Evolutionary conservation across 192 early-diverging fungal genomes (phyloP), one percentile per base, ranked within the genome.

Genomic region (Obelidium mucronatum): DNA sequence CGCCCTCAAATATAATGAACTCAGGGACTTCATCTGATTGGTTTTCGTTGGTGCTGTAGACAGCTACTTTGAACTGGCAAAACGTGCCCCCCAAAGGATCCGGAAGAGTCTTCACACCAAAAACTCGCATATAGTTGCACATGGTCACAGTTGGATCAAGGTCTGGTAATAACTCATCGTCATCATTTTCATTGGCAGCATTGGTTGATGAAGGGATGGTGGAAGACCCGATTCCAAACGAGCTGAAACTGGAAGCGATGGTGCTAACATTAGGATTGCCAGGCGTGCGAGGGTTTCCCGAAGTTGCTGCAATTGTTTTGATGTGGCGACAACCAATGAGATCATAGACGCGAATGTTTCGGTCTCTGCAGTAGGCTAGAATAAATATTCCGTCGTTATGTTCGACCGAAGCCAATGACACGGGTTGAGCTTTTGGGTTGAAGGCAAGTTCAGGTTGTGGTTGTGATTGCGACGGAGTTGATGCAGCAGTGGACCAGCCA

Each of bases 1-100:
- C 66, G 8, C 66, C 66, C 51, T 68, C 66, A 68, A 68, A 68
- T 0, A 68, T 48, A 19, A 15, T 19, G 19, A 48, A 48, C 44
- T 48, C n/a, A n/a, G n/a, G n/a, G n/a, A n/a, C n/a, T n/a, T n/a
- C n/a, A n/a, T n/a, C n/a, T n/a, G n/a, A n/a, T n/a, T n/a, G n/a
- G n/a, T n/a, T n/a, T n/a, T n/a, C n/a, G n/a, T n/a, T n/a, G n/a
- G n/a, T n/a, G n/a, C n/a, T n/a, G n/a, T 60, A 60, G 11, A 60
- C 59, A 60, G 59, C 59, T 22, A 60, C 28, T 31, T 60, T 60
- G 26, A 60, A 60, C 26, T 60, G 59, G 28, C 33, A 60, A 17
- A 26, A 13, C 33, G 11, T 31, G 13, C 33, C 28, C 33, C n/a
- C n/a, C n/a, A n/a, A n/a, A n/a, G n/a, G n/a, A 19, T 48, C 44